A percentile compares a stretch with the other conserved stretches of the same genome.
Conservation (phyloP, 352 stramenopile genomes). For the Hyaloperonospora brassicae region DNA sequence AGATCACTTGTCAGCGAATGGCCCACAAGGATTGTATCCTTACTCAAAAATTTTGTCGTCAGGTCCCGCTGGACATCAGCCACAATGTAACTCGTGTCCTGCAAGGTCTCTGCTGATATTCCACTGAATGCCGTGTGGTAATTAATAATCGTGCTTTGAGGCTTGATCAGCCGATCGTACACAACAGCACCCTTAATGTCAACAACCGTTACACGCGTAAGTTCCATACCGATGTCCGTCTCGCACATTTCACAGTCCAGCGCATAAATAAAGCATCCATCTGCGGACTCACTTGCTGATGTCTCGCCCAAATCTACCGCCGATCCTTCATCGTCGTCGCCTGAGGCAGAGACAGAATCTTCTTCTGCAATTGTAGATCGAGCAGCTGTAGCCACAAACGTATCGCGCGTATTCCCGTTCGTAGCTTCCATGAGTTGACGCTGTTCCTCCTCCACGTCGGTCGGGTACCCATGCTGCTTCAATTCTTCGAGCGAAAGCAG, state of each 20-base stretch:
- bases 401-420: constrained; percentile 40
- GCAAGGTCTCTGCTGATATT: constrained; percentile 74
- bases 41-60: constrained; percentile 45
- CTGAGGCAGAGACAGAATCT: constrained; percentile 4
- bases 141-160: constrained; percentile 79
- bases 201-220: constrained; percentile 78
- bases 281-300: constrained; percentile 6
- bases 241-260: constrained; percentile 88
- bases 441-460: constrained; percentile 56
- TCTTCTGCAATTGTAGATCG: constrained; percentile 15
- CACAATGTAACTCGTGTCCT: constrained; percentile 45
- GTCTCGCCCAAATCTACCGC: constrained; percentile 23
- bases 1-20: constrained; percentile 85
- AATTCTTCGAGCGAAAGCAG: constrained; percentile 57
- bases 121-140: constrained; percentile 87
- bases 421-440: constrained; percentile 41
- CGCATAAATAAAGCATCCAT: constrained; percentile 41
- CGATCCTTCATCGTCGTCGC: constrained; percentile 18
- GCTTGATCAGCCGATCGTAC: constrained; percentile 81
- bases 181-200: constrained; percentile 47
- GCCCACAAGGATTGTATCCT: constrained; percentile 75
- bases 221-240: constrained; percentile 75
- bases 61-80: constrained; percentile 68
- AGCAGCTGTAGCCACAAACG: constrained; percentile 44
- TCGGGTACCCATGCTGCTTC: constrained; percentile 59